phyloP scores from a whole-genome alignment of 2,329 filamentous ascomycete genomes.

The Phyllosticta citrichinensis region DNA sequence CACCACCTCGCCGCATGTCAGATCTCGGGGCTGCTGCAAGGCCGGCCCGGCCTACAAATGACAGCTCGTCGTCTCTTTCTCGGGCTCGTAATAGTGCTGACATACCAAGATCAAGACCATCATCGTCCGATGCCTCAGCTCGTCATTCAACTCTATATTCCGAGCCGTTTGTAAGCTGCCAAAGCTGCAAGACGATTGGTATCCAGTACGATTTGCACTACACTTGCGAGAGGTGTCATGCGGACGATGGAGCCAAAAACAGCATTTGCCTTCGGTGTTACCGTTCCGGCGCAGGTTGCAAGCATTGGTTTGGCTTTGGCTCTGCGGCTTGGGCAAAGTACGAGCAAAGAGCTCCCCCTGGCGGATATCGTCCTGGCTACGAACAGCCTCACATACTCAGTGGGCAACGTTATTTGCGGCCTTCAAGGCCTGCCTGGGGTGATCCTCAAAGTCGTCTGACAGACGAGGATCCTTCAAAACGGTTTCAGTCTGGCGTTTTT shows the following conservation, averaged over 20 bases:
- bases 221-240: conserved; percentile 61
- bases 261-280: conserved; percentile 79
- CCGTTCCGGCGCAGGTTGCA: conserved; percentile 63
- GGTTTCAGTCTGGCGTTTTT: conserved; percentile 72
- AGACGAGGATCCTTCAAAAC: conserved; percentile 53
- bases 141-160: conserved; percentile 37
- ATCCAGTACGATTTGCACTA: conserved; percentile 85
- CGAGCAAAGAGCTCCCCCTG: conserved; percentile 35
- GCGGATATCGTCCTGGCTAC: conserved; percentile 30
- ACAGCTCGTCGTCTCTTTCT: conserved; percentile 19
- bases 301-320: conserved; percentile 83
- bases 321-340: conserved; percentile 59
- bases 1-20: not conserved
- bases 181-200: conserved; percentile 56
- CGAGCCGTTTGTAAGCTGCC: conserved; percentile 67
- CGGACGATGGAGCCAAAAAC: conserved; percentile 47
- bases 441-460: conserved; percentile 17
- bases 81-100: conserved; percentile 7
- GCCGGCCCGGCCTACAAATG: conserved; percentile 13
- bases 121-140: conserved; percentile 18
- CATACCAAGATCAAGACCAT: conserved; percentile 1
- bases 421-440: conserved; percentile 9
- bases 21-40: conserved; percentile 8
- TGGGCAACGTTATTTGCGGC: conserved; percentile 34
- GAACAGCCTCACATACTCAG: conserved; percentile 45